Evolutionary conservation across 371 early-diverging fungal genomes (phyloP).

Genomic region (Batrachochytrium dendrobatidis): DNA sequence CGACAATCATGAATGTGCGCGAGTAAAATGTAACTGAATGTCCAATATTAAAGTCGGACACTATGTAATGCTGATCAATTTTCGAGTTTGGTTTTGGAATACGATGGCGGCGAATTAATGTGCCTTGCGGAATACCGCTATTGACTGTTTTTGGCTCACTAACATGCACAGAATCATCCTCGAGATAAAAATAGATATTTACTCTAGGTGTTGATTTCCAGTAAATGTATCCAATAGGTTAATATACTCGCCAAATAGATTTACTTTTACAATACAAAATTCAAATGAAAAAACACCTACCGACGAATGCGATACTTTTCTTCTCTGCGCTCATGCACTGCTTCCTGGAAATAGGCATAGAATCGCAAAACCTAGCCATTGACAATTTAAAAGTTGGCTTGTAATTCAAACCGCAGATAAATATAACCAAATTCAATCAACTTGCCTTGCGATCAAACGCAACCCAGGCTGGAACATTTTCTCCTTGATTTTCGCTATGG

Average conservation of each 20-base stretch:
- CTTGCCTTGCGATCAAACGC: slow-evolving; percentile 53
- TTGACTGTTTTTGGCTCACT: slow-evolving; percentile 46
- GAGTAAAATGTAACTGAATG: slow-evolving; percentile 44
- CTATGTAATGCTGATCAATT: slow-evolving; percentile 39
- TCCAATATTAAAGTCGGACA: slow-evolving; percentile 45
- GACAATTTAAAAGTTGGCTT: not conserved
- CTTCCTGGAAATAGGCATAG: slow-evolving; percentile 53
- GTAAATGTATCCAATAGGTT: too few relatives aligned
- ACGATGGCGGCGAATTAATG: slow-evolving; percentile 44
- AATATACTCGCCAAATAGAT: too few relatives aligned
- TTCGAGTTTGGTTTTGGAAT: slow-evolving; percentile 29
- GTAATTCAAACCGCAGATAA: slow-evolving; percentile 1
- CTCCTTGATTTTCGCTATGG: slow-evolving; percentile 22
- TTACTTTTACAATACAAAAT: too few relatives aligned
- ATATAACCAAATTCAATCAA: too few relatives aligned
- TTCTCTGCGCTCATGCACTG: slow-evolving; percentile 46
- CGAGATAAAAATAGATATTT: slow-evolving; percentile 52
- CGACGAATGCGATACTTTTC: slow-evolving; percentile 48
- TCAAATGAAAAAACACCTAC: slow-evolving; percentile 25
- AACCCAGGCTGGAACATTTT: slow-evolving; percentile 49
- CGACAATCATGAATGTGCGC: slow-evolving; percentile 45
- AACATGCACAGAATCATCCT: slow-evolving; percentile 53
- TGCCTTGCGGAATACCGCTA: slow-evolving; percentile 51
- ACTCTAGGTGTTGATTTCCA: slow-evolving; percentile 25
- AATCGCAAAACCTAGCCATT: slow-evolving; percentile 39